Base-by-base conservation (phyloP, 192 early-diverging fungal species). In the Mortierella claussenii region DNA sequence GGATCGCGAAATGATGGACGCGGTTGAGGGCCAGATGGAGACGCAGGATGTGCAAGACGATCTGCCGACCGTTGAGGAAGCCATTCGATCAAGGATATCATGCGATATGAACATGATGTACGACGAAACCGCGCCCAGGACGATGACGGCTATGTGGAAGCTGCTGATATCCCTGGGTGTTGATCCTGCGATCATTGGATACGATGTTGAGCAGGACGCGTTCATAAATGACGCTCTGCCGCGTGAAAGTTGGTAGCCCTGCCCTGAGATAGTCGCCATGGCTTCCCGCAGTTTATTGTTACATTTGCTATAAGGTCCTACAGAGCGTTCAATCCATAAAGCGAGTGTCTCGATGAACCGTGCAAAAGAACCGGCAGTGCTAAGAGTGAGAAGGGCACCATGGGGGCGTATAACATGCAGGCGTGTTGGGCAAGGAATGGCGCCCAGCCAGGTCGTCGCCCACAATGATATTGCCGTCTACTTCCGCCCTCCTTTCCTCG, bases 21-120 rank as follows among this genome's bases (percentile, higher is more conserved):
- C 48, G 3, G 36, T 60, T 55, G 64, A 62, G 52, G 56, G 61
- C 24, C 37, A 46, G 23, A 60, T 76, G 64, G 59, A 67, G 21
- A 23, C 26, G 26, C 51, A 76, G 32, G 73, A 76, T 11, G 37
- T 57, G 7, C 63, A 67, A 36, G 24, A 76, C 2, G 73, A 76
- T 45, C 37, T 76, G 3, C 73, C 73, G 6, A 67, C 73, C 13
- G 65, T 76, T 11, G 64, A 65, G 8, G 73, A 76, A 43, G 73
- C 73, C 4, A 43, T 76, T 28, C 49, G 52, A 2, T 43, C 45
- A 2, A 47, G 53, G 11, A 17, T 10, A 12, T 30, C 18, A 30
- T 59, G 64, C 5, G 65, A 61, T 0, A 7, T 20, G 23, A 27
- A 37, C 12, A 17, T n/a, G 11, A n/a, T 1, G 10, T 9, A 4